These are phyloP conservation scores for Polytolypa hystricis DNA, from an alignment of 2,329 filamentous ascomycete genomes.

Conservation along the genomic window DNA sequence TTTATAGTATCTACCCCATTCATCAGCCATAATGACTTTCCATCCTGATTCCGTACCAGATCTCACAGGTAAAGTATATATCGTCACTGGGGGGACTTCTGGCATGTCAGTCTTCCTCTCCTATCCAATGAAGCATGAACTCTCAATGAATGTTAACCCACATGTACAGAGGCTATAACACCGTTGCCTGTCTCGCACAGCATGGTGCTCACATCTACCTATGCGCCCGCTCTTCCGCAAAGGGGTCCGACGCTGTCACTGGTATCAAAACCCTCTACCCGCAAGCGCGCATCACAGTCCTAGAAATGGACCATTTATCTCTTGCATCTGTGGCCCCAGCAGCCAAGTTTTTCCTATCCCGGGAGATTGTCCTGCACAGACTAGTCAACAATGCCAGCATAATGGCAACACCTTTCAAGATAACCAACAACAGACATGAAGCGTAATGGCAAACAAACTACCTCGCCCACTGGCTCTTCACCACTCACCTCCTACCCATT, in stretches of 20 bases:
- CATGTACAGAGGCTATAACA: slow-evolving; percentile 23
- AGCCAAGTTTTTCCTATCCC: slow-evolving; percentile 19
- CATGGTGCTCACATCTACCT: slow-evolving; percentile 34
- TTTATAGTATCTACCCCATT: slow-evolving; percentile 18
- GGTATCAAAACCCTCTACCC: slow-evolving; percentile 25
- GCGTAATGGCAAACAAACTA: slow-evolving; percentile 36
- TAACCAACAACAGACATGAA: slow-evolving; percentile 28
- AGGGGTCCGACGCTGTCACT: slow-evolving; percentile 23
- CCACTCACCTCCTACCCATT: slow-evolving; percentile 28
- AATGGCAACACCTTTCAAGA: slow-evolving; percentile 19
- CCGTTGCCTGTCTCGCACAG: slow-evolving; percentile 26
- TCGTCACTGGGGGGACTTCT: slow-evolving; percentile 38
- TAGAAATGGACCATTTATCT: slow-evolving; percentile 11
- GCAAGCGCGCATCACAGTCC: slow-evolving; percentile 15
- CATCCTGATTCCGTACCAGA: slow-evolving; percentile 33
- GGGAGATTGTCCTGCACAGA: slow-evolving; percentile 23
- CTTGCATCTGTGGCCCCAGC: slow-evolving; percentile 20
- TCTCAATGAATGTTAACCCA: background rate
- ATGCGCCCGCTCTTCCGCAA: slow-evolving; percentile 26
- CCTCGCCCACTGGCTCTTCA: slow-evolving; percentile 34
- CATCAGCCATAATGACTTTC: slow-evolving; percentile 28
- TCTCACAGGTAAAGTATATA: slow-evolving; percentile 33
- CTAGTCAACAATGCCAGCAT: slow-evolving; percentile 18
- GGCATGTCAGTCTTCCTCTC: slow-evolving; percentile 30
- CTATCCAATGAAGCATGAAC: slow-evolving; percentile 2